Evolutionary conservation across 257 asterid genomes (phyloP).

Genomic region (Gynochthodes officinalis): DNA sequence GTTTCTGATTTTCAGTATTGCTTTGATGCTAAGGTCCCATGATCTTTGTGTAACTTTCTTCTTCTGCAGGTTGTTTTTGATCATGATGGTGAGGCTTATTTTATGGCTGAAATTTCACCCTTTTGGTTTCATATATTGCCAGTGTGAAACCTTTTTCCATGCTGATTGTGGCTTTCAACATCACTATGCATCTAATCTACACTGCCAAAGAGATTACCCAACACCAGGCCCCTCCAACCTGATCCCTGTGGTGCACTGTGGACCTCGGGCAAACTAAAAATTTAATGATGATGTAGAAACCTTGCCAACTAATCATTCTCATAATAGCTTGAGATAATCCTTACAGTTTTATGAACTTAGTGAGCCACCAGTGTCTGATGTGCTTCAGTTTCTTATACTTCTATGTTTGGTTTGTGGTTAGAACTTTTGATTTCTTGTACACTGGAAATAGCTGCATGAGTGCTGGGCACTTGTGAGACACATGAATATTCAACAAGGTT

Average conservation of each 20-base stretch:
- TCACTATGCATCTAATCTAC: not conserved
- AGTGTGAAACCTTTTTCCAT: not conserved
- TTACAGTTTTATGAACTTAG: not conserved
- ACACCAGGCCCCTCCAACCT: too few species aligned
- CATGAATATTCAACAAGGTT: not conserved
- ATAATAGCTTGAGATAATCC: not conserved
- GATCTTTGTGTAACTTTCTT: slow-evolving; percentile 28
- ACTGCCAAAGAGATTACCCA: not conserved
- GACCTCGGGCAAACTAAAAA: too few species aligned
- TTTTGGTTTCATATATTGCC: not conserved
- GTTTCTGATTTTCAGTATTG: not conserved
- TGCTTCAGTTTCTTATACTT: not conserved
- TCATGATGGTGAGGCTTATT: slow-evolving; percentile 74
- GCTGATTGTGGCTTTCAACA: not conserved
- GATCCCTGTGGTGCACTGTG: not conserved
- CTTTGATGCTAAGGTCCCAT: slow-evolving; percentile 6
- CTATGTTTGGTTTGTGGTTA: not conserved
- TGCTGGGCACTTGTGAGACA: not conserved
- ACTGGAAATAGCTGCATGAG: not conserved
- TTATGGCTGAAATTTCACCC: not conserved
- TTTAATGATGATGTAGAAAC: not conserved
- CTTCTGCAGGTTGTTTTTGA: slow-evolving; percentile 84
- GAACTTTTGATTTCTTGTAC: not conserved
- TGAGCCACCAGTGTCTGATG: not conserved
- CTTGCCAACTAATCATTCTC: not conserved